phyloP scores from a whole-genome alignment of 768 basidiomycete genomes.

The Lyophyllum semitale region DNA sequence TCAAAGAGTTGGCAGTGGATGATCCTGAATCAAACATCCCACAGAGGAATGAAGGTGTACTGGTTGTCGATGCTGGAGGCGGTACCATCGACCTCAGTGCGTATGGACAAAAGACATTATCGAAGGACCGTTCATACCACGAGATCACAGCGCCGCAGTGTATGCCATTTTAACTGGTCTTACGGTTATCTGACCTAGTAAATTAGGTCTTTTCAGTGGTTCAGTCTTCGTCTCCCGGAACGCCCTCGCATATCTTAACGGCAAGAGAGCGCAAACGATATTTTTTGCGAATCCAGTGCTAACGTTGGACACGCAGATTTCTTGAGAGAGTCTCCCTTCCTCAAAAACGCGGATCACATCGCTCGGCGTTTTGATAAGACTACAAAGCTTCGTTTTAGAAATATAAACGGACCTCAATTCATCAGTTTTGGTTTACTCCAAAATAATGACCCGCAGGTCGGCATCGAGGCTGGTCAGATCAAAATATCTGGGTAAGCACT shows the following conservation, averaged over 20 bases:
- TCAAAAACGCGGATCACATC: conserved; percentile 42
- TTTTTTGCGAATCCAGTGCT: not conserved
- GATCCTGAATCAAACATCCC: not conserved
- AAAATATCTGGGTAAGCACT: too few relatives aligned
- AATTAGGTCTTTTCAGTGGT: too few relatives aligned
- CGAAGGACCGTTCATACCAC: too few relatives aligned
- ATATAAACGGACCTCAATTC: conserved; percentile 35
- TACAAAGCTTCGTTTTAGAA: conserved; percentile 44
- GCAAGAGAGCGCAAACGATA: not conserved
- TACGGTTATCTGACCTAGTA: too few relatives aligned
- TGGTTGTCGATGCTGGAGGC: conserved; percentile 59
- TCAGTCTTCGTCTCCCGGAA: too few relatives aligned
- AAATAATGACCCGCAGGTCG: too few relatives aligned
- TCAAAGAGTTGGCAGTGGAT: not conserved
- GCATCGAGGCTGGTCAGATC: too few relatives aligned
- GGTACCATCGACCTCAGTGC: conserved; percentile 60
- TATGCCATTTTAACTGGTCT: conserved; percentile 8
- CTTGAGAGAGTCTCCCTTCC: conserved; percentile 39
- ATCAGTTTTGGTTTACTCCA: conserved; percentile 54
- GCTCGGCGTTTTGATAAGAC: conserved; percentile 43
- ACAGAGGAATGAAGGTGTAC: conserved; percentile 46
- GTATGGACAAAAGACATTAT: conserved; percentile 30
- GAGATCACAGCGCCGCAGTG: conserved; percentile 48
- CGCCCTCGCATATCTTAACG: not conserved
- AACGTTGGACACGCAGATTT: conserved; percentile 28